Evolutionary conservation across 495 filamentous ascomycete genomes (phyloP).

Genomic region (Lepidopterella palustris): DNA sequence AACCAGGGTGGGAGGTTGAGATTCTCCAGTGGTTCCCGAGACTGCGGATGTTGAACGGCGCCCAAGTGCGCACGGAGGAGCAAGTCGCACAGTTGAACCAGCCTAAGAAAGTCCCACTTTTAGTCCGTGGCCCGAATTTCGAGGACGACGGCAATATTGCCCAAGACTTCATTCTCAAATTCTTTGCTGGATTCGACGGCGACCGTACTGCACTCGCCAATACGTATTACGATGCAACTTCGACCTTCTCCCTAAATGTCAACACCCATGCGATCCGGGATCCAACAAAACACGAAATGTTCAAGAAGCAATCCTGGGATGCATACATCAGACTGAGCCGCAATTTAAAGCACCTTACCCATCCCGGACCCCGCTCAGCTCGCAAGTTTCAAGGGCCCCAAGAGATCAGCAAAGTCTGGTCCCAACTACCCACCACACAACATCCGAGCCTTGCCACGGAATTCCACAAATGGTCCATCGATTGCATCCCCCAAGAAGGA

Average conservation of each 20-base stretch:
- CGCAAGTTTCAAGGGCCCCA: constrained; percentile 59
- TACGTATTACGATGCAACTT: constrained; percentile 69
- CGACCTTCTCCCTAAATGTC: constrained; percentile 70
- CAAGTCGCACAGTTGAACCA: constrained; percentile 44
- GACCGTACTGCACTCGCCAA: constrained; percentile 56
- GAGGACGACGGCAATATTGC: constrained; percentile 68
- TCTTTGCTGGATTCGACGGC: constrained; percentile 68
- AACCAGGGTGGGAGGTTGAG: constrained; percentile 59
- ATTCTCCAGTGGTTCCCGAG: constrained; percentile 75
- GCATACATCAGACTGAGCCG: constrained; percentile 72
- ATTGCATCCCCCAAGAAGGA: constrained; percentile 69
- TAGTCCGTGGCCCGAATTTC: constrained; percentile 62
- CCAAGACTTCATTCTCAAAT: constrained; percentile 66
- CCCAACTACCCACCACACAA: constrained; percentile 60
- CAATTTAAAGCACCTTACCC: constrained; percentile 66
- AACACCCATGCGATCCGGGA: constrained; percentile 57
- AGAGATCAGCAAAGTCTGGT: constrained; percentile 64
- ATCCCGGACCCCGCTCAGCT: constrained; percentile 51
- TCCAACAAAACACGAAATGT: constrained; percentile 34
- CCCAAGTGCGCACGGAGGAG: constrained; percentile 62
- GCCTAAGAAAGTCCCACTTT: constrained; percentile 51
- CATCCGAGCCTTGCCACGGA: constrained; percentile 63
- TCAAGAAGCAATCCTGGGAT: constrained; percentile 50
- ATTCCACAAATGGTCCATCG: constrained; percentile 66
- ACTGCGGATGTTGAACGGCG: constrained; percentile 63